Conservation (phyloP, 2,329 filamentous ascomycete genomes). For the Pseudocercospora eumusae region DNA sequence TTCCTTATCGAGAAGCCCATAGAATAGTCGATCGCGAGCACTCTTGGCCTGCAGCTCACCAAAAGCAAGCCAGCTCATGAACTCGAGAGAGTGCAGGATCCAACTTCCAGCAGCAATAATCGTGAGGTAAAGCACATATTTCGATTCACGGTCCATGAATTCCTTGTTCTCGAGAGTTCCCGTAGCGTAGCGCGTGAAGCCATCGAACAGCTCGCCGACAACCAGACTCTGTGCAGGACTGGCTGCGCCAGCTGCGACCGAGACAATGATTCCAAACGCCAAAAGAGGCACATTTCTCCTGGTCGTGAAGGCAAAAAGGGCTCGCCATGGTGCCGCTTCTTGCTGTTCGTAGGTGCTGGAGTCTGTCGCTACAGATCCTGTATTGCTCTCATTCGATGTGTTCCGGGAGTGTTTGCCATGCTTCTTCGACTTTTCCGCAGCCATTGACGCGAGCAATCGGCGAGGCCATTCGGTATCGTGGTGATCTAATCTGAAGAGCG, state of each 20-base stretch:
- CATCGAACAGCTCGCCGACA: constrained; percentile 72
- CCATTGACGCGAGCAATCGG: constrained; percentile 18
- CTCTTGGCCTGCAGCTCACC: constrained; percentile 76
- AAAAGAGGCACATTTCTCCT: constrained; percentile 60
- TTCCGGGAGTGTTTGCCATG: constrained; percentile 25
- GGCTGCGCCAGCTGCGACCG: constrained; percentile 62
- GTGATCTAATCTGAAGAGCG: background rate
- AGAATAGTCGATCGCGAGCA: constrained; percentile 66
- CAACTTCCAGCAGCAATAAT: constrained; percentile 66
- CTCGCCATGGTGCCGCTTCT: constrained; percentile 47
- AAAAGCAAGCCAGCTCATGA: constrained; percentile 72
- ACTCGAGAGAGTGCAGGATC: constrained; percentile 66
- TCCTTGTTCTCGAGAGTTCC: constrained; percentile 53
- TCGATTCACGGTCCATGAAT: constrained; percentile 59
- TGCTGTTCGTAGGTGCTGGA: constrained; percentile 15
- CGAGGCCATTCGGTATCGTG: constrained; percentile 15
- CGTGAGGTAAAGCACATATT: constrained; percentile 64
- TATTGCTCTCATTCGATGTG: constrained; percentile 22
- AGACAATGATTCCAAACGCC: constrained; percentile 56
- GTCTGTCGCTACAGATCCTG: constrained; percentile 9
- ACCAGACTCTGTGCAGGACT: constrained; percentile 68
- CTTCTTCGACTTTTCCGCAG: constrained; percentile 17
- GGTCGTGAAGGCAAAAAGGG: constrained; percentile 74
- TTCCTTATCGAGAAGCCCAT: constrained; percentile 68
- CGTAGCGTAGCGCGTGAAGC: constrained; percentile 66